Evolutionary conservation across 495 filamentous ascomycete genomes (phyloP).

Genomic region (Tuber brumale): DNA sequence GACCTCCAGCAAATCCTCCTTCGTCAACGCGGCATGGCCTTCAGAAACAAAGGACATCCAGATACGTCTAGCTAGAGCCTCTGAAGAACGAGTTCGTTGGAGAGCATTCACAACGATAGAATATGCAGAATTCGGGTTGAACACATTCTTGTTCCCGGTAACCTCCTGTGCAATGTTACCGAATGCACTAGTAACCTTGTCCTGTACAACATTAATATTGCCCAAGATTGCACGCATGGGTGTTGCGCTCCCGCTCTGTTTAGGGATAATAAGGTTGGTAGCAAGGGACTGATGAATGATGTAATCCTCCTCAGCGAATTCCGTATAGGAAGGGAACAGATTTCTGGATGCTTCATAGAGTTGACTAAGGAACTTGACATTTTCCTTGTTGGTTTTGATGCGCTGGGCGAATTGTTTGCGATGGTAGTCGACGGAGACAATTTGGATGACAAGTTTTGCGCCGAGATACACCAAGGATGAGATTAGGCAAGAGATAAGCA

Average conservation of each 20-base stretch:
- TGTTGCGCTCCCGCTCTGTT: slow-evolving; percentile 55
- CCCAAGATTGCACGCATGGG: slow-evolving; percentile 70
- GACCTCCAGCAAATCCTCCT: slow-evolving; percentile 80
- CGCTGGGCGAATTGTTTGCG: slow-evolving; percentile 81
- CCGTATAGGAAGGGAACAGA: slow-evolving; percentile 81
- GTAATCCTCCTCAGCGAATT: slow-evolving; percentile 87
- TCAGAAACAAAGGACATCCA: slow-evolving; percentile 99
- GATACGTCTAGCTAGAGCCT: slow-evolving; percentile 80
- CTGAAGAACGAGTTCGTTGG: slow-evolving; percentile 71
- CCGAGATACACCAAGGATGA: slow-evolving; percentile 68
- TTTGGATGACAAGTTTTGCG: slow-evolving; percentile 79
- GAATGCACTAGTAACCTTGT: slow-evolving; percentile 84
- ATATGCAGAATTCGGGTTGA: slow-evolving; percentile 82
- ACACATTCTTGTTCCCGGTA: slow-evolving; percentile 78
- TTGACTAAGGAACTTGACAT: slow-evolving; percentile 67
- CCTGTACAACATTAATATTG: slow-evolving; percentile 73
- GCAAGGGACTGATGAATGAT: slow-evolving; percentile 76
- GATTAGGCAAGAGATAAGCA: slow-evolving; percentile 70
- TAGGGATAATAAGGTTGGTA: slow-evolving; percentile 41
- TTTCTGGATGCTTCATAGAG: slow-evolving; percentile 83
- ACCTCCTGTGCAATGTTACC: slow-evolving; percentile 93
- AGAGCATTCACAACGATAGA: slow-evolving; percentile 82
- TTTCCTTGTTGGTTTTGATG: slow-evolving; percentile 82
- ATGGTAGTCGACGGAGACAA: slow-evolving; percentile 92
- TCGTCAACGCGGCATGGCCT: slow-evolving; percentile 68